phyloP scores from a whole-genome alignment of 306 rosid genomes.

The apple (Malus domestica) region DNA sequence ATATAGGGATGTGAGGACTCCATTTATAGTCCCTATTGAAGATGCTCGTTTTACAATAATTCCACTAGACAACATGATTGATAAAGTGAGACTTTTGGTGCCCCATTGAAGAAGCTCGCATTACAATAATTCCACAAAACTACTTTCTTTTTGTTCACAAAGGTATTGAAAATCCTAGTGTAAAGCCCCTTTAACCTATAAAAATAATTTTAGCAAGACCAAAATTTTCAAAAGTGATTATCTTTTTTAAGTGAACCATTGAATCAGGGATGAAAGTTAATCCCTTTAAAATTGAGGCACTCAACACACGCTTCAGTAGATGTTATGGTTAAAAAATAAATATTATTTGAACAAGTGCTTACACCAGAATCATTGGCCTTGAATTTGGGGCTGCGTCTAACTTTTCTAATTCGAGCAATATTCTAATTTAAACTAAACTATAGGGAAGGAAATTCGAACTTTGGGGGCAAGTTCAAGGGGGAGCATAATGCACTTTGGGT shows the following conservation, averaged over 20 bases:
- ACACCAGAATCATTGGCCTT: no score
- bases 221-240: not conserved
- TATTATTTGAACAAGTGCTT: not conserved
- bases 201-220: not conserved
- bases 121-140: not conserved
- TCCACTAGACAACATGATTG: no score
- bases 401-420: no score
- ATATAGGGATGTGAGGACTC: no score
- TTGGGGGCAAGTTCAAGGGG: no score
- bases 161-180: not conserved
- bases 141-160: not conserved
- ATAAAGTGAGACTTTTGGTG: not conserved
- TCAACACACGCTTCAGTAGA: not conserved
- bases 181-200: not conserved
- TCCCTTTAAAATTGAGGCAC: not conserved
- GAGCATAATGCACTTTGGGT: no score
- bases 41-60: no score
- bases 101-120: not conserved
- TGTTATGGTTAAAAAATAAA: no score
- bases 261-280: not conserved
- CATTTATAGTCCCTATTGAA: no score
- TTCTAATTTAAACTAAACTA: no score
- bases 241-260: not conserved
- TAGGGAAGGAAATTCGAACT: no score
- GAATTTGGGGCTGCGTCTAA: no score